Base-by-base conservation (phyloP, 2,329 filamentous ascomycete species). In the Aureobasidium sp. region DNA sequence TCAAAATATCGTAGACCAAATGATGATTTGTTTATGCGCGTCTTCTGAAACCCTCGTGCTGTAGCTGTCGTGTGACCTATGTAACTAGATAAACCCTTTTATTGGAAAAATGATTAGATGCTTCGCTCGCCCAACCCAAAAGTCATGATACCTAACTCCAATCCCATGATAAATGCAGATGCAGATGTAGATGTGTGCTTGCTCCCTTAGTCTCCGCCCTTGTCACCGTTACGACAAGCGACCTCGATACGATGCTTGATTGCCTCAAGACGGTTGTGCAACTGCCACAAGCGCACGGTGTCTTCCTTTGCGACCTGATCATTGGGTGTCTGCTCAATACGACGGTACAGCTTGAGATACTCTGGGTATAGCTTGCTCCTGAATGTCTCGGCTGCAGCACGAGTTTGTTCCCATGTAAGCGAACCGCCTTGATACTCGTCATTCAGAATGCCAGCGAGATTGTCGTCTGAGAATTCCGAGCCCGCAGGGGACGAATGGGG, bases 221-320 rank as follows among this genome's bases (percentile, higher is more conserved):
- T 48, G 43, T 37, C 55, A 5, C 41, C 43, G 29, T 37, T 20
- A 15, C 57, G 57, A 43, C 44, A 60, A 29, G 60, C 60, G n/a
- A 39, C 34, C 34, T 62, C 48, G 65, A 86, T 85, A 69, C 84
- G 81, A 64, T 77, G 73, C 74, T 86, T 86, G 79, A 84, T 82
- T 66, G 77, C 76, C 67, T 81, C 77, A 51, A 85, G 71, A 66
- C 77, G 76, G 66, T 73, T 72, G 70, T 84, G 82, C 78, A 83
- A 82, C 63, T 74, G 77, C 68, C 79, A 78, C 59, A 87, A 69
- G 63, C 78, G 76, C 47, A 81, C 77, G 64, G 83, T 72, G 67
- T 86, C 81, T 26, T 77, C 68, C 47, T 64, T 63, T 5, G 64
- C 64, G 9, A 73, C 69, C 36, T 65, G 50, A 24, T 34, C 66